Conservation (phyloP, 83 land plant genomes). For the Picea mariana region DNA sequence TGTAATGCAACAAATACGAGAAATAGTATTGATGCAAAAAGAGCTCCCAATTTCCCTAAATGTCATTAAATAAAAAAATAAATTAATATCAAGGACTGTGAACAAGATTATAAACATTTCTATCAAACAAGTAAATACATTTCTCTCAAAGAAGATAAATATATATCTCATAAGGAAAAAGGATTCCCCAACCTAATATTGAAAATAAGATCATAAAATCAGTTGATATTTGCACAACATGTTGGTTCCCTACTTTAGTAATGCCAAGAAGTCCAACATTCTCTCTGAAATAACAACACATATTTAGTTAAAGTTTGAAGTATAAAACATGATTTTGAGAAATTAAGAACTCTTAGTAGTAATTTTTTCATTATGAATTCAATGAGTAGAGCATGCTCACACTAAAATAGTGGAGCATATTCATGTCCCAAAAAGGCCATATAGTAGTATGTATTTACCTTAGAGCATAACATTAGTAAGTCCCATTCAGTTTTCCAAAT, state of each 20-base stretch:
- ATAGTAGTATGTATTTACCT: conserved; percentile 18
- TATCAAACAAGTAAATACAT: too few species aligned
- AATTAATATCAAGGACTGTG: not conserved
- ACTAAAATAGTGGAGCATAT: conserved; percentile 7
- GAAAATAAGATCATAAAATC: too few species aligned
- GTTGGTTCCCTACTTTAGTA: conserved; percentile 35
- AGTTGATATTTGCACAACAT: conserved; percentile 9
- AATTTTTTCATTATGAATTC: not conserved
- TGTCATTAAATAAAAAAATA: not conserved
- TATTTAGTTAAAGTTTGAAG: too few species aligned
- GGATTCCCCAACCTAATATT: too few species aligned
- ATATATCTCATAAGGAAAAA: too few species aligned
- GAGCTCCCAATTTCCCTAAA: not conserved
- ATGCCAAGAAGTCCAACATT: conserved; percentile 1
- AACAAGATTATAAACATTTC: not conserved
- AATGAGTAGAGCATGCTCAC: conserved; percentile 16
- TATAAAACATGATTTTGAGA: not conserved
- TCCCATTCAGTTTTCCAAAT: too few species aligned
- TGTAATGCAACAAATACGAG: too few species aligned
- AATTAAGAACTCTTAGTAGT: not conserved
- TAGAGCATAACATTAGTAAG: too few species aligned
- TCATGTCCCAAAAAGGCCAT: conserved; percentile 47
- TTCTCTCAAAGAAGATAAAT: too few species aligned
- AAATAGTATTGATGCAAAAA: too few species aligned
- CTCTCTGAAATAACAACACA: too few species aligned